Evolutionary conservation across 192 early-diverging fungal genomes (phyloP).

Genomic region (Backusella tarrabulga): DNA sequence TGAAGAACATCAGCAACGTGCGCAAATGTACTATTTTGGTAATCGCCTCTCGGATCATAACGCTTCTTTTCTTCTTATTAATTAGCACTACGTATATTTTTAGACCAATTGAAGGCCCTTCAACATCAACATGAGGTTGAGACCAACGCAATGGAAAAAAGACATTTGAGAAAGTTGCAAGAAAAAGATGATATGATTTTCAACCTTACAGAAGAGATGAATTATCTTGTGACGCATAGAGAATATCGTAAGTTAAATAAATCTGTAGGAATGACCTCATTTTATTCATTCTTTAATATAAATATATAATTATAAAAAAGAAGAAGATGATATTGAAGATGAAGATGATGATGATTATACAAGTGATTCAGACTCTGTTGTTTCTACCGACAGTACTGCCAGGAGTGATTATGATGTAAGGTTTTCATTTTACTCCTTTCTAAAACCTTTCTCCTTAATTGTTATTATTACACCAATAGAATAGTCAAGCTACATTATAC

Average conservation of each 20-base stretch:
- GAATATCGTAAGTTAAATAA: slow-evolving; percentile 14
- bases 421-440: background rate
- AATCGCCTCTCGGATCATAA: background rate
- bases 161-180: slow-evolving; percentile 6
- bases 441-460: background rate
- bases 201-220: background rate
- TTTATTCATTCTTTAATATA: slow-evolving; percentile 1
- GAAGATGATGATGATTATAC: background rate
- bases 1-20: background rate
- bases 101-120: background rate
- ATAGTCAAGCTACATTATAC: slow-evolving; percentile 3
- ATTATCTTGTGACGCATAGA: slow-evolving; percentile 9
- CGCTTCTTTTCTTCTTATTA: background rate
- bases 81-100: background rate
- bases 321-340: background rate
- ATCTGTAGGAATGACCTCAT: slow-evolving; percentile 12
- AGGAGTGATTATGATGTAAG: slow-evolving; percentile 10
- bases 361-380: slow-evolving; percentile 3
- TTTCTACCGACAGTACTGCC: background rate
- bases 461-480: background rate
- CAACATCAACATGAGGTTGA: slow-evolving; percentile 5
- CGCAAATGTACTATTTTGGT: slow-evolving; percentile 6
- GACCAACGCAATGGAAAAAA: background rate
- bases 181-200: slow-evolving; percentile 9
- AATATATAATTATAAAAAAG: background rate